phyloP scores from a whole-genome alignment of 2,329 filamentous ascomycete genomes.

The Exophiala viscosa region DNA sequence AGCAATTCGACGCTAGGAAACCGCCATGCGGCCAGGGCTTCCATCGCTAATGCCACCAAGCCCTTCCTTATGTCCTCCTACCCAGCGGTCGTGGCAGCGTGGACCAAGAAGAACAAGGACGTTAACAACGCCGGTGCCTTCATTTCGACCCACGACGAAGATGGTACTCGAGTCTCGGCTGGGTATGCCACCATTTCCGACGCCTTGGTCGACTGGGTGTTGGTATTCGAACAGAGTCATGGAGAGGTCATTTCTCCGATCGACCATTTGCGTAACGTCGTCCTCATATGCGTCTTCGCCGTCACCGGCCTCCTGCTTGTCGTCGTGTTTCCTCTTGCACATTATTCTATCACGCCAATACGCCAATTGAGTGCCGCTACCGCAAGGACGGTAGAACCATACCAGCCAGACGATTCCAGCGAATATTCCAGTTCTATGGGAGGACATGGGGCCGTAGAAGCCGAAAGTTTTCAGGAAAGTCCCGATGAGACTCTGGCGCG shows the following conservation, averaged over 20 bases:
- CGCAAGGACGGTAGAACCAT: conserved; percentile 64
- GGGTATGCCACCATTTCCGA: conserved; percentile 71
- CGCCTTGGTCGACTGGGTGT: conserved; percentile 71
- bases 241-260: conserved; percentile 75
- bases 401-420: conserved; percentile 36
- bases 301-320: conserved; percentile 70
- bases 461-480: conserved; percentile 49
- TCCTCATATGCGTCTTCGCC: conserved; percentile 80
- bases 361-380: conserved; percentile 71
- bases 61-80: conserved; percentile 61
- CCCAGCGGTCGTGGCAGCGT: conserved; percentile 59
- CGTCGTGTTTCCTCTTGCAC: conserved; percentile 72
- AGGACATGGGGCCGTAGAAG: conserved; percentile 35
- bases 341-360: conserved; percentile 78
- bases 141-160: conserved; percentile 69
- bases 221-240: conserved; percentile 73
- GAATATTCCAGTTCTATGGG: conserved; percentile 35
- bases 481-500: conserved; percentile 39
- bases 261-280: conserved; percentile 68
- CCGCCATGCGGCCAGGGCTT: conserved; percentile 22
- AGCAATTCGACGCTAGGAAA: conserved; percentile 15
- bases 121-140: conserved; percentile 66
- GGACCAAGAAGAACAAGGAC: conserved; percentile 48
- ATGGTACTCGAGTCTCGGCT: conserved; percentile 66
- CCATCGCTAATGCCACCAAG: conserved; percentile 34